Percentiles rank a stretch among this genome's conserved stretches.
These are phyloP conservation scores for Borealophlyctis nickersoniae DNA, from an alignment of 192 early-diverging fungal species.

Conservation along the genomic window DNA sequence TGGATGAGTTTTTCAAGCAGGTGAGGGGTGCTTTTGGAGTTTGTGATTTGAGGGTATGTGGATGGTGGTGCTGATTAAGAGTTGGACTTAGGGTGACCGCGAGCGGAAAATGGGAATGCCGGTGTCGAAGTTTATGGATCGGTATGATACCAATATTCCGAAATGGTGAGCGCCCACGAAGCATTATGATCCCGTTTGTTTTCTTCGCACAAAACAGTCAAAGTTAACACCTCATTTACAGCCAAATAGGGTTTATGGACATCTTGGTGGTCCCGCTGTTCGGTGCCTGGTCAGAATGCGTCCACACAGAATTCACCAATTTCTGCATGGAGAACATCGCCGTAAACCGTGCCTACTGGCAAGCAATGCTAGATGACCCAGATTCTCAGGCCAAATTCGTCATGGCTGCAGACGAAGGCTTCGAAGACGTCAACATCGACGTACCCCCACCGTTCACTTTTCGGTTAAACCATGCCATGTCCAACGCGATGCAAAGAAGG, in stretches of 20 bases:
- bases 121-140: slow-evolving; percentile 62
- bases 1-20: slow-evolving; percentile 61
- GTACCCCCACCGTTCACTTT: not conserved
- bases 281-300: slow-evolving; percentile 46
- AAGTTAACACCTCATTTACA: slow-evolving; percentile 9
- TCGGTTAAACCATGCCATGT: not conserved
- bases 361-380: slow-evolving; percentile 41
- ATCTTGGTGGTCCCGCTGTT: slow-evolving; percentile 52
- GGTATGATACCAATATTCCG: slow-evolving; percentile 52
- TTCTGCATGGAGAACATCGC: slow-evolving; percentile 46
- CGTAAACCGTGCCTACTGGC: slow-evolving; percentile 47
- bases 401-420: not conserved
- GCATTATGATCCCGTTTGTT: not conserved
- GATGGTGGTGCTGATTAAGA: too few relatives aligned
- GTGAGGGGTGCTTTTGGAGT: too few relatives aligned
- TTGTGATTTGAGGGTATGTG: not conserved
- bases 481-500: not conserved
- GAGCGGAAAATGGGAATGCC: slow-evolving; percentile 49
- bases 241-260: slow-evolving; percentile 62
- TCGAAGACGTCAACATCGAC: not conserved
- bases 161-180: slow-evolving; percentile 46
- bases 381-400: slow-evolving; percentile 33
- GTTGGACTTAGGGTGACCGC: slow-evolving; percentile 51
- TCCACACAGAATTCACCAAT: slow-evolving; percentile 39
- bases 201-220: too few relatives aligned